Conservation (phyloP, 2,329 filamentous ascomycete species). For the Aspergillus fumigatus region DNA sequence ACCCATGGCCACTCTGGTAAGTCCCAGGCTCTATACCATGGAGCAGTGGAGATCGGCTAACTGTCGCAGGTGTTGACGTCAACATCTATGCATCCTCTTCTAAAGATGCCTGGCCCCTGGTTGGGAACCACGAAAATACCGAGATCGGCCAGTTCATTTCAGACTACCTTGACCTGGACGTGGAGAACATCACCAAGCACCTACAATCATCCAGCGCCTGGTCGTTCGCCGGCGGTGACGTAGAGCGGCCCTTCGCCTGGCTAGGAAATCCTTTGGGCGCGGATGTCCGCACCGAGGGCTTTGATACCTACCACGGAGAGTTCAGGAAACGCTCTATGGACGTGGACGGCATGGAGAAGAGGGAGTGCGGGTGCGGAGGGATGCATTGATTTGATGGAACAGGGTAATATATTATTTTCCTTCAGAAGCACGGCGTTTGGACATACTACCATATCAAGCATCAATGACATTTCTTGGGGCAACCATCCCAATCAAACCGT, state of each 20-base stretch:
- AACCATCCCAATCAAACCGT: no score
- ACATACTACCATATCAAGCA: not conserved
- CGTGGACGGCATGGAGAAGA: not conserved
- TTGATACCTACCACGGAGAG: constrained; percentile 44
- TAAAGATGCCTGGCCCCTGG: constrained; percentile 56
- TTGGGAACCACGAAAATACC: constrained; percentile 91
- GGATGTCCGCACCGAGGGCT: constrained; percentile 33
- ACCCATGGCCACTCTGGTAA: constrained; percentile 78
- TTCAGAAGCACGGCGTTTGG: not conserved
- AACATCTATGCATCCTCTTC: constrained; percentile 87
- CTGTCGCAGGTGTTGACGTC: constrained; percentile 71
- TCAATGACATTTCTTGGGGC: not conserved
- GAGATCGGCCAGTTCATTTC: constrained; percentile 81
- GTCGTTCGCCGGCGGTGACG: constrained; percentile 3
- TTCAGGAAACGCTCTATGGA: constrained; percentile 33
- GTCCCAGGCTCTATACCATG: not conserved
- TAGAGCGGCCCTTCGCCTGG: constrained; percentile 30
- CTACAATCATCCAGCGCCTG: constrained; percentile 45
- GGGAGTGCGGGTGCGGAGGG: constrained; percentile 27
- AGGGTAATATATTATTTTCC: not conserved
- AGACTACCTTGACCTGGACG: constrained; percentile 73
- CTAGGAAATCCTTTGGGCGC: constrained; percentile 38
- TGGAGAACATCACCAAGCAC: constrained; percentile 71
- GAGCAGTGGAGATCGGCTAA: constrained; percentile 7
- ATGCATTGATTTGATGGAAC: constrained; percentile 5